phyloP scores from a whole-genome alignment of 1,284 basidiomycete species.

The Sporisorium graminicola region DNA sequence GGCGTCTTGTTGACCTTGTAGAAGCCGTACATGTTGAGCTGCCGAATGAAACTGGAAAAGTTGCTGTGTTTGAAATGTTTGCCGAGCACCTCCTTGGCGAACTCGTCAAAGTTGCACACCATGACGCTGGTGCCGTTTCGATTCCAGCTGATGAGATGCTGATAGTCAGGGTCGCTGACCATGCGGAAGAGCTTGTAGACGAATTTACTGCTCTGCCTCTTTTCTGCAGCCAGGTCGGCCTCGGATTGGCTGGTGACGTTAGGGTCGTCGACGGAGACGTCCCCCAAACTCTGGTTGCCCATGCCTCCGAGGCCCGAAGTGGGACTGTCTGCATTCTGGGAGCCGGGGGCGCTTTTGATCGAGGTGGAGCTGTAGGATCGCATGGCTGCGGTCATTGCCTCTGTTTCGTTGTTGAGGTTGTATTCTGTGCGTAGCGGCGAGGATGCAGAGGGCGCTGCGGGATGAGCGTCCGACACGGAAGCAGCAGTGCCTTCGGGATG shows the following conservation, averaged over 20 bases:
- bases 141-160: slow-evolving; percentile 64
- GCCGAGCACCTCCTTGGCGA: slow-evolving; percentile 67
- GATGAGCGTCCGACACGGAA: slow-evolving; percentile 18
- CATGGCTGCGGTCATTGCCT: slow-evolving; percentile 22
- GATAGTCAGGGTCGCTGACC: slow-evolving; percentile 61
- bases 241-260: slow-evolving; percentile 42
- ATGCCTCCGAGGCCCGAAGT: slow-evolving; percentile 26
- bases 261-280: slow-evolving; percentile 41
- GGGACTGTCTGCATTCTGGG: slow-evolving; percentile 41
- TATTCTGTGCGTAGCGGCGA: slow-evolving; percentile 40
- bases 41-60: slow-evolving; percentile 89
- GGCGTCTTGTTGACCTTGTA: slow-evolving; percentile 77
- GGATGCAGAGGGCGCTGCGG: slow-evolving; percentile 23
- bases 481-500: slow-evolving; percentile 19
- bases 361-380: slow-evolving; percentile 47
- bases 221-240: slow-evolving; percentile 50
- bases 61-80: slow-evolving; percentile 72
- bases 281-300: slow-evolving; percentile 36
- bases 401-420: slow-evolving; percentile 21
- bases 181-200: slow-evolving; percentile 64
- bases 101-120: slow-evolving; percentile 67
- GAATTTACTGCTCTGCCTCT: slow-evolving; percentile 57
- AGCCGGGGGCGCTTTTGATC: slow-evolving; percentile 44
- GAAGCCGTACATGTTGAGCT: slow-evolving; percentile 80
- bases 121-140: slow-evolving; percentile 59